Conservation (phyloP, 192 early-diverging fungal genomes). For the Jimgerdemannia flammicorona region DNA sequence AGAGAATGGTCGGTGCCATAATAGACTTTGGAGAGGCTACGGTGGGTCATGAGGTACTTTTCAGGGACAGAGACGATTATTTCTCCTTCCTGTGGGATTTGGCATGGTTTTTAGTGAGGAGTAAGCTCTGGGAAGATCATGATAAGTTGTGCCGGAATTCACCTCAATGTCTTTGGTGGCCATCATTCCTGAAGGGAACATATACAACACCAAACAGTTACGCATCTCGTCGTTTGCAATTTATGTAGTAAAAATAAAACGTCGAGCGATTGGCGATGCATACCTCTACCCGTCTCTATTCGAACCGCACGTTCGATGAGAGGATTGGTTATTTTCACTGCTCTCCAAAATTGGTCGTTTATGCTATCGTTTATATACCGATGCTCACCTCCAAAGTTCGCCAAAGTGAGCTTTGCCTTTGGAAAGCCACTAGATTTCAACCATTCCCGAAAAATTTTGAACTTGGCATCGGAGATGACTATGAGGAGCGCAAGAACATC, state of each 20-base stretch:
- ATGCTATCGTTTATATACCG: not conserved
- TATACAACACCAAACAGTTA: no score
- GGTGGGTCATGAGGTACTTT: constrained; percentile 40
- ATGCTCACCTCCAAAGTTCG: constrained; percentile 42
- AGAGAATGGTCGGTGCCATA: constrained; percentile 27
- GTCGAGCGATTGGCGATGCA: not conserved
- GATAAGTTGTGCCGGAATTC: constrained; percentile 4
- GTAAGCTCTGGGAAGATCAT: not conserved
- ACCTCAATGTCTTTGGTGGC: constrained; percentile 49
- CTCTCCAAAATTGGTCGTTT: not conserved
- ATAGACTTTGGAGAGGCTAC: constrained; percentile 30
- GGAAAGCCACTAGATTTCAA: constrained; percentile 40
- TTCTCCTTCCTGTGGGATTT: constrained; percentile 39
- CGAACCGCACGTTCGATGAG: not conserved
- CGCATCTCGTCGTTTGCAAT: not conserved
- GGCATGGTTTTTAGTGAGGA: not conserved
- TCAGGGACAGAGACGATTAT: constrained; percentile 49
- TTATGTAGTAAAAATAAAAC: not conserved
- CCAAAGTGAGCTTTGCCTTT: constrained; percentile 48
- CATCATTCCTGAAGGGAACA: constrained; percentile 37
- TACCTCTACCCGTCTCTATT: constrained; percentile 53
- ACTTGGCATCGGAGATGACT: constrained; percentile 45
- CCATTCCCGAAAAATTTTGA: constrained; percentile 45
- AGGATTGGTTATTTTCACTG: not conserved
- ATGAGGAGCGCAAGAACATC: not conserved